Conservation (phyloP, 257 asterid species). For the Coffea eugenioides region DNA sequence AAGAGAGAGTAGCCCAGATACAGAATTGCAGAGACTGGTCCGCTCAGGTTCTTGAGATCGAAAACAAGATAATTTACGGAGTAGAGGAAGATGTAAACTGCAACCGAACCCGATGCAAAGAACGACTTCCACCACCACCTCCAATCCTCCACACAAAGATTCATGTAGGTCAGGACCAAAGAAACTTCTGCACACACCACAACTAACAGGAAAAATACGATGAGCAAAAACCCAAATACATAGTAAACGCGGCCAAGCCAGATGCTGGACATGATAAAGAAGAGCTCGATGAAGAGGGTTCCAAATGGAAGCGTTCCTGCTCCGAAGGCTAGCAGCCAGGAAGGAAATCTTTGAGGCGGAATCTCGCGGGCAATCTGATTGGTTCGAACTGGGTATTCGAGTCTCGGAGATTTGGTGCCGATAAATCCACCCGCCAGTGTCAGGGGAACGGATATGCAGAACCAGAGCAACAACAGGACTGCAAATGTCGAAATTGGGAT, state of each 20-base stretch:
- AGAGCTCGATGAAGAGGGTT: conserved; percentile 87
- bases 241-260: conserved; percentile 92
- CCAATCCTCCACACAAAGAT: conserved; percentile 91
- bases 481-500: conserved; percentile 66
- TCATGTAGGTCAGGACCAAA: conserved; percentile 84
- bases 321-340: conserved; percentile 78
- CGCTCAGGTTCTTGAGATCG: conserved; percentile 76
- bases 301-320: conserved; percentile 94
- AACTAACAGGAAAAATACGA: conserved; percentile 63
- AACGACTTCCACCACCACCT: conserved; percentile 97
- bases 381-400: conserved; percentile 75
- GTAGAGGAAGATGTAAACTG: conserved; percentile 71
- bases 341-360: conserved; percentile 75
- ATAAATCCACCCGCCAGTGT: conserved; percentile 68
- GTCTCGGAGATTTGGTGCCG: conserved; percentile 68
- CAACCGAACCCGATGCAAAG: conserved; percentile 85
- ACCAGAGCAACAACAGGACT: conserved; percentile 64
- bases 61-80: conserved; percentile 64
- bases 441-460: conserved; percentile 82
- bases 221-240: conserved; percentile 73
- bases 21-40: conserved; percentile 75
- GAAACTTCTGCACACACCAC: conserved; percentile 91
- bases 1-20: conserved; percentile 77
- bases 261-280: conserved; percentile 86
- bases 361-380: conserved; percentile 87